phyloP scores from a whole-genome alignment of 805 yeast species.

The Kurtzmaniella fragi region DNA sequence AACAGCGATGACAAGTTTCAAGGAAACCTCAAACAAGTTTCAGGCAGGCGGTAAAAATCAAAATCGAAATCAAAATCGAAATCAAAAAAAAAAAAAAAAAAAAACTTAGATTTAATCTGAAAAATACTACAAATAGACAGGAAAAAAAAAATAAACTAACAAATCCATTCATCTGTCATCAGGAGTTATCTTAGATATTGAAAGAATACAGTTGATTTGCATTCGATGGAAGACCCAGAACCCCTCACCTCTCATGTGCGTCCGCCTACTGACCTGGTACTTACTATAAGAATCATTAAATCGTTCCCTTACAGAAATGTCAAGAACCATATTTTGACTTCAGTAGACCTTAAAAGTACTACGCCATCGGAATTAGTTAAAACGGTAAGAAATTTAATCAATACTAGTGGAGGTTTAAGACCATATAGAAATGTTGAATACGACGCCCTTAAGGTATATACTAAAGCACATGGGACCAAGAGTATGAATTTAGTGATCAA shows the following conservation, averaged over 20 bases:
- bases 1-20: no score
- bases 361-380: slow-evolving; percentile 64
- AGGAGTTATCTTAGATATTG: no score
- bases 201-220: not conserved
- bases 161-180: no score
- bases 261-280: slow-evolving; percentile 66
- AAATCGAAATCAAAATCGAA: no score
- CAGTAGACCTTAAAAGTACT: slow-evolving; percentile 64
- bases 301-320: slow-evolving; percentile 91
- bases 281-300: slow-evolving; percentile 83
- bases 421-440: slow-evolving; percentile 76
- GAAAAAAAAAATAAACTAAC: no score
- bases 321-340: slow-evolving; percentile 63
- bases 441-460: slow-evolving; percentile 79
- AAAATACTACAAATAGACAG: no score
- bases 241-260: slow-evolving; percentile 77
- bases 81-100: no score
- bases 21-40: no score
- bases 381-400: slow-evolving; percentile 39
- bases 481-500: slow-evolving; percentile 90
- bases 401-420: slow-evolving; percentile 62
- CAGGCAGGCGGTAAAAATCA: no score
- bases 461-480: slow-evolving; percentile 93
- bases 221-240: slow-evolving; percentile 40
- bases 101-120: no score